Conservation (phyloP, 371 early-diverging fungal genomes). For the Syncephalastrum racemosum region DNA sequence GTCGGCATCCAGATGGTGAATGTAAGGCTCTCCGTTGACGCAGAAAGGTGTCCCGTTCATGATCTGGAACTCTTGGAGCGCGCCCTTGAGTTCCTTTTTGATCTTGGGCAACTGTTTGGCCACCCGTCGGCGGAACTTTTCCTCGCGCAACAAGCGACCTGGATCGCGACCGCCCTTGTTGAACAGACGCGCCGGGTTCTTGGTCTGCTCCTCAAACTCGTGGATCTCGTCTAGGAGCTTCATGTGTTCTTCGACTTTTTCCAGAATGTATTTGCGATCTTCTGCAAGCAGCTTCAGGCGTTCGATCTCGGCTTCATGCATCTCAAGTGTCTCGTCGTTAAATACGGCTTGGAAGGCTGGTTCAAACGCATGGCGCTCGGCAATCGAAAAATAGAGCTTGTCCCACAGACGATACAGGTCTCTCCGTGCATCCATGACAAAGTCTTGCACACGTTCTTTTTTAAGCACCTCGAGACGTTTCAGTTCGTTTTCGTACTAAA, state of each 20-base stretch:
- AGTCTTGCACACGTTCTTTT: slow-evolving; percentile 41
- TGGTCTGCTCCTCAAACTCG: slow-evolving; percentile 42
- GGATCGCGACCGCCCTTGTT: slow-evolving; percentile 49
- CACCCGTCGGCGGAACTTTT: slow-evolving; percentile 46
- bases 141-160: slow-evolving; percentile 45
- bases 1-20: slow-evolving; percentile 14
- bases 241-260: slow-evolving; percentile 40
- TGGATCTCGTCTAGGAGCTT: slow-evolving; percentile 36
- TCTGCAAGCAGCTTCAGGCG: slow-evolving; percentile 30
- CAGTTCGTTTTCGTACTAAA: slow-evolving; percentile 36
- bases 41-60: slow-evolving; percentile 32
- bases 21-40: slow-evolving; percentile 40
- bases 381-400: slow-evolving; percentile 35
- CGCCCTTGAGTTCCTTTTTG: slow-evolving; percentile 36
- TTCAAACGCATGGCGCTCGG: slow-evolving; percentile 27
- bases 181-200: slow-evolving; percentile 47
- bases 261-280: slow-evolving; percentile 43
- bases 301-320: slow-evolving; percentile 40
- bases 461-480: slow-evolving; percentile 25
- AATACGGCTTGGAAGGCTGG: slow-evolving; percentile 27
- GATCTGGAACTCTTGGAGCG: slow-evolving; percentile 37
- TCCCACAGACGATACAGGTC: slow-evolving; percentile 40
- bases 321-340: slow-evolving; percentile 23
- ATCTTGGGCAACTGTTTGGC: slow-evolving; percentile 42
- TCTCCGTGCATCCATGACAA: slow-evolving; percentile 33